A percentile compares a stretch with the other conserved stretches of the same genome.
Conservation (phyloP, 106 monocot species). For the Acorus calamus region DNA sequence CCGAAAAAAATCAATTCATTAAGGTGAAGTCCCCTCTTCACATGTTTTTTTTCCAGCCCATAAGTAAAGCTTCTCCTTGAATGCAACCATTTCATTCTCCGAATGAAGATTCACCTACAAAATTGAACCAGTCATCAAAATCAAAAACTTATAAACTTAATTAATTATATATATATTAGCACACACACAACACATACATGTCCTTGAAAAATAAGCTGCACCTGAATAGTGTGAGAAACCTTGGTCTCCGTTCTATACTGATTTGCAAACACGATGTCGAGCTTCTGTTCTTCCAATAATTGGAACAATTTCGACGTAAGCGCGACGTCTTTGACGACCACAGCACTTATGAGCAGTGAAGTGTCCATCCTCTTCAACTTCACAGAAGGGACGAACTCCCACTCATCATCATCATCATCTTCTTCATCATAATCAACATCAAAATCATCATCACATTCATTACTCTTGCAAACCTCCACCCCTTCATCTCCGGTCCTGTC, state of each 20-base stretch:
- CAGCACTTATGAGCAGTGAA: neutral
- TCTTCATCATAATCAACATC: neutral
- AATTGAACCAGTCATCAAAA: too few species aligned
- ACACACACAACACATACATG: too few species aligned
- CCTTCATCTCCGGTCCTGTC: too few species aligned
- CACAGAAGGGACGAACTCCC: conserved; percentile 2
- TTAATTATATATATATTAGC: too few species aligned
- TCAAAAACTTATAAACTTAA: too few species aligned
- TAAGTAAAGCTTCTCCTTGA: too few species aligned
- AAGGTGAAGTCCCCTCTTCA: too few species aligned
- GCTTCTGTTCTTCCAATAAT: conserved; percentile 2
- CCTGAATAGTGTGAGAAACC: conserved; percentile 8
- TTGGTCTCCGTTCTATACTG: conserved; percentile 9
- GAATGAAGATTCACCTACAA: too few species aligned
- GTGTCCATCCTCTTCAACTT: conserved; percentile 1
- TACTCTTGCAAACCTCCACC: too few species aligned
- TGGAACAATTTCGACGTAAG: neutral
- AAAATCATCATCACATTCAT: neutral
- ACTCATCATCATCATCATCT: neutral
- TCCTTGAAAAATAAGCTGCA: neutral
- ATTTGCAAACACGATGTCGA: neutral
- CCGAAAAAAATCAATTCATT: too few species aligned
- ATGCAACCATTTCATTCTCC: too few species aligned
- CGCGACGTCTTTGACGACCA: neutral
- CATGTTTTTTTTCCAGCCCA: too few species aligned